Base-by-base conservation (phyloP, 371 early-diverging fungal species). In the Chytridium lagenaria region DNA sequence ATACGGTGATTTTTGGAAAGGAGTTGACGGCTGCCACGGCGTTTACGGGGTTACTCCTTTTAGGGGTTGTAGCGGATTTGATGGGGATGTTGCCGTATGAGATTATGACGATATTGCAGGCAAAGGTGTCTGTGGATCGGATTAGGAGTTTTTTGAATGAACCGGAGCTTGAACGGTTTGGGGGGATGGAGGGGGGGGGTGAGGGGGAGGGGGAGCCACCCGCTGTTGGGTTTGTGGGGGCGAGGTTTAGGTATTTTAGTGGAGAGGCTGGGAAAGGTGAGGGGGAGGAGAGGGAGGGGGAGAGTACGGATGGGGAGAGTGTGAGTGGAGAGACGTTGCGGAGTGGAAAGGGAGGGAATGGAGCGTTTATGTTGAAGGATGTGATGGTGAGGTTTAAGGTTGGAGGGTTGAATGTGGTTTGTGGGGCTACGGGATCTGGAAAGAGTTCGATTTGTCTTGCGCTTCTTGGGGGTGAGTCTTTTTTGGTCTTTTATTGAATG, bases 391-490 rank as follows among this genome's bases (percentile, higher is more conserved):
- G 71, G 2, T 90, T 93, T 75, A 87, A 90, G 1, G 65, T 79
- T 0, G 84, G 84, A 12, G 83, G 87, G 57, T 80, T 93, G 3
- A 87, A 89, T n/a, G 92, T 90, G 19, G 75, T 94, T 49, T 74
- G 92, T 22, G 93, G 93, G 2, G 82, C 87, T 1, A 83, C 88
- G 3, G 81, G 85, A 15, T 75, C 85, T 50, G 93, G 93, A 19
- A 93, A 93, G 74, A 83, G 89, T 1, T 87, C 87, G 19, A 57
- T 92, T 3, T 72, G 91, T 31, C 74, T 83, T 68, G 91, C 90
- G 26, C 73, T 93, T 51, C 76, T 92, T 10, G 91, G 91, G 1
- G 79, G 30, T 16, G 5, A 12, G 44, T 44, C 19, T 44, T 12
- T 19, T 44, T 44, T 12, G 44, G 12, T 44, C 7, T 12, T 19